Evolutionary conservation across 2,329 filamentous ascomycete genomes (phyloP).

Genomic region (Trichoderma hamatum): DNA sequence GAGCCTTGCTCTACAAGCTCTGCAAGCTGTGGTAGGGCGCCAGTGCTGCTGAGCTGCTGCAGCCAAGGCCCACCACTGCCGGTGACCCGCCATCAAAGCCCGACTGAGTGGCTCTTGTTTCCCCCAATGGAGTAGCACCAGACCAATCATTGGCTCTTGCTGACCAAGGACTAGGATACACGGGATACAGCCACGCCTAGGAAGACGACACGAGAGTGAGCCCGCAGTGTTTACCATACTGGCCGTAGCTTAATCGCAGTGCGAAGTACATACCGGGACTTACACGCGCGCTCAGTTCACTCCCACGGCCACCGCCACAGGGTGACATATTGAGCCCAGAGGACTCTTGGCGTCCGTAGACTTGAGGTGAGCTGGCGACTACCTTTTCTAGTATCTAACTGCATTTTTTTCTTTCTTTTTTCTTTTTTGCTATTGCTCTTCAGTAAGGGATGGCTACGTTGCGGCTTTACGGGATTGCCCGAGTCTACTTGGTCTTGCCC

Average conservation of each 20-base stretch:
- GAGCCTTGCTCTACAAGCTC: conserved; percentile 7
- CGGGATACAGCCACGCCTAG: conserved; percentile 23
- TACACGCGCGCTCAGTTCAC: conserved; percentile 14
- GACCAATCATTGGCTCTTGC: conserved; percentile 14
- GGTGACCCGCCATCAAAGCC: conserved; percentile 27
- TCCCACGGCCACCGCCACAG: conserved; percentile 14
- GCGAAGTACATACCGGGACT: not conserved
- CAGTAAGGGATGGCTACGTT: not conserved
- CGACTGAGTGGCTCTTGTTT: conserved; percentile 20
- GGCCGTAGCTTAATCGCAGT: conserved; percentile 8
- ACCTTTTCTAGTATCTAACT: not conserved
- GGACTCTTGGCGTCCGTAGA: conserved; percentile 2
- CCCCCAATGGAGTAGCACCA: not conserved
- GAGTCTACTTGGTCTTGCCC: not conserved
- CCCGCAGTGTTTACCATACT: conserved; percentile 21
- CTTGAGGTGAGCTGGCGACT: conserved; percentile 12
- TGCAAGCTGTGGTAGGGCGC: conserved; percentile 8
- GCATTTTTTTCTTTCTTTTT: not conserved
- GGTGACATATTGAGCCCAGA: conserved; percentile 1
- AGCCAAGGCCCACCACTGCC: conserved; percentile 12
- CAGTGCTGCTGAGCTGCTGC: conserved; percentile 16
- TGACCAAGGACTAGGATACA: conserved; percentile 19
- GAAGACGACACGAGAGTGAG: not conserved
- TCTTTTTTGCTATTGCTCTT: not conserved
- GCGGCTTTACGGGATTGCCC: not conserved